Evolutionary conservation across 2,329 filamentous ascomycete species (phyloP).

Genomic region (Talaromyces sp.): DNA sequence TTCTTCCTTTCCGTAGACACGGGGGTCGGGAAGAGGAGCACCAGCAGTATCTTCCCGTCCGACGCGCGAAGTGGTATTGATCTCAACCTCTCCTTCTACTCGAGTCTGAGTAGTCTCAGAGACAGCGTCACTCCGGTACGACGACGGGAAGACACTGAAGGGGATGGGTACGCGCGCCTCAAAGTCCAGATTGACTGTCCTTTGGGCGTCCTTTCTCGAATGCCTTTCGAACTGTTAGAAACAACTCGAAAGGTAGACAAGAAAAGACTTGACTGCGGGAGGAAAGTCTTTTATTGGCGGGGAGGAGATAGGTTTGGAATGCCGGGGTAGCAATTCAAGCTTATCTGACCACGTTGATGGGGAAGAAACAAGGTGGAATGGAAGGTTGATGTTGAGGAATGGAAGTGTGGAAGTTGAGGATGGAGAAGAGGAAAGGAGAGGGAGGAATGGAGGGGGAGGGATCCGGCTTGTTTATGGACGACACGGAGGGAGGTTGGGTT

Average conservation of each 20-base stretch:
- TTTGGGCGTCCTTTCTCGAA: slow-evolving; percentile 71
- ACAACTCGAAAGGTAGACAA: slow-evolving; percentile 51
- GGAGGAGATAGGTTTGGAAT: slow-evolving; percentile 18
- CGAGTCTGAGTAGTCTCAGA: slow-evolving; percentile 67
- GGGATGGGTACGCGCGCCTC: slow-evolving; percentile 98
- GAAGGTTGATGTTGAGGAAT: slow-evolving; percentile 16
- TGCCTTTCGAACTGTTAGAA: slow-evolving; percentile 48
- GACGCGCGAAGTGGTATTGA: slow-evolving; percentile 73
- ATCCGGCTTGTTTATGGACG: slow-evolving; percentile 20
- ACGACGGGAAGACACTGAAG: slow-evolving; percentile 99
- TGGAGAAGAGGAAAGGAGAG: neutral
- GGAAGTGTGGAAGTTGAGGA: slow-evolving; percentile 15
- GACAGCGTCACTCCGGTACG: slow-evolving; percentile 78
- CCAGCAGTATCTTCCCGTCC: slow-evolving; percentile 89
- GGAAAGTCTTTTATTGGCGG: slow-evolving; percentile 27
- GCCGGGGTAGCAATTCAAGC: slow-evolving; percentile 17
- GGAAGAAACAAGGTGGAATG: slow-evolving; percentile 16
- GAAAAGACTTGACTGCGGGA: slow-evolving; percentile 44
- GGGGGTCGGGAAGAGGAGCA: slow-evolving; percentile 57
- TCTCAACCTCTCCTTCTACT: slow-evolving; percentile 86
- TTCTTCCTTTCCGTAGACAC: slow-evolving; percentile 77
- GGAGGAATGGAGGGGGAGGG: slow-evolving; percentile 18
- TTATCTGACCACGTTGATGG: slow-evolving; percentile 20
- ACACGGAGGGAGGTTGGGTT: slow-evolving; percentile 12
- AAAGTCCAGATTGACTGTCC: slow-evolving; percentile 99